A percentile compares a stretch with the other conserved stretches of the same genome.
These are phyloP conservation scores for Ilex paraguariensis DNA, from an alignment of 305 asterid genomes.

Conservation along the genomic window DNA sequence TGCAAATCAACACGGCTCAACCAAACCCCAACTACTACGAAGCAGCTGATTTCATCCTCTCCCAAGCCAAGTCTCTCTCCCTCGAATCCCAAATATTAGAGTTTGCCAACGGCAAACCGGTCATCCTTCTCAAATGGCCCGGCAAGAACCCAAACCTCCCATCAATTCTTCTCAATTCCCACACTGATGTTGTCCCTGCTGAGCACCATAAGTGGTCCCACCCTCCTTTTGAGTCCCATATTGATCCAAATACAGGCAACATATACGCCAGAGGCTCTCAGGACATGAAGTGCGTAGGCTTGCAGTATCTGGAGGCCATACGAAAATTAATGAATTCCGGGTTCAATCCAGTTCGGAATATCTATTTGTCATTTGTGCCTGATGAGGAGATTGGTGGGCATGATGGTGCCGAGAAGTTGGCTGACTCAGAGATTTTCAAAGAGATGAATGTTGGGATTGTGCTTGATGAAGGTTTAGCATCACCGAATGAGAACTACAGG, in stretches of 20 bases:
- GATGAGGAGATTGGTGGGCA: conserved; percentile 98
- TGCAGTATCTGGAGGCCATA: conserved; percentile 91
- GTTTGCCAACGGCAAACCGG: conserved; percentile 64
- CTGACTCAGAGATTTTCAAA: conserved; percentile 56
- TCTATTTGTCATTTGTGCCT: conserved; percentile 81
- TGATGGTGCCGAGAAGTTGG: conserved; percentile 81
- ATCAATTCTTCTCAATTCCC: conserved; percentile 86
- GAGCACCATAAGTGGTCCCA: conserved; percentile 79
- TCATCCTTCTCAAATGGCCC: conserved; percentile 72
- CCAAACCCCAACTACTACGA: conserved; percentile 73
- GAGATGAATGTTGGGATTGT: conserved; percentile 80
- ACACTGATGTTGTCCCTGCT: conserved; percentile 94
- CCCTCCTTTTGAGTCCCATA: conserved; percentile 74
- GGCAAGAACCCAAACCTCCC: conserved; percentile 68
- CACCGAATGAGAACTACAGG: conserved; percentile 62
- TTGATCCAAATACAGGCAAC: conserved; percentile 56
- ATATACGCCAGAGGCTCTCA: conserved; percentile 95
- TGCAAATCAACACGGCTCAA: conserved; percentile 78
- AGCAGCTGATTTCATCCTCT: conserved; percentile 60
- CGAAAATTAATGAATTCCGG: conserved; percentile 64
- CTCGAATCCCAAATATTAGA: conserved; percentile 51
- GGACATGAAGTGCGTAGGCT: conserved; percentile 92
- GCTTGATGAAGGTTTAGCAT: conserved; percentile 89
- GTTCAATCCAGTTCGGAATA: conserved; percentile 58
- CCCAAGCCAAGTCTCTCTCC: conserved; percentile 63